A percentile compares a stretch with the other conserved stretches of the same genome.
These are phyloP conservation scores for Mixia osmundae DNA, from an alignment of 1,284 basidiomycete genomes.

Conservation along the genomic window DNA sequence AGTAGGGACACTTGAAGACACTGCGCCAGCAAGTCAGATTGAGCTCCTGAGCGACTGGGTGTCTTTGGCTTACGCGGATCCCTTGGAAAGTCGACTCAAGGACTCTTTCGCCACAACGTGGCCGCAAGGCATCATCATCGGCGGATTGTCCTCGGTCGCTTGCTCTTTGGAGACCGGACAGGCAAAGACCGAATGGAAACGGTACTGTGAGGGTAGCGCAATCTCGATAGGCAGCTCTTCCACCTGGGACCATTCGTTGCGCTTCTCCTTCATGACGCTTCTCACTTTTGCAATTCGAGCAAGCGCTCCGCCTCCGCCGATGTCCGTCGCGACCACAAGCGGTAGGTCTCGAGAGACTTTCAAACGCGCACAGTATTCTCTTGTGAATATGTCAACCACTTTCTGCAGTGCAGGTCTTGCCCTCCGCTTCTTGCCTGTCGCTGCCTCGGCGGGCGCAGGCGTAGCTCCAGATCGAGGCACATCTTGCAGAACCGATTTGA, in stretches of 20 bases:
- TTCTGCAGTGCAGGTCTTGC: no score
- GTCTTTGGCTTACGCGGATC: conserved; percentile 39
- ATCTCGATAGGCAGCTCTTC: conserved; percentile 40
- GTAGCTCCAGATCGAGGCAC: not conserved
- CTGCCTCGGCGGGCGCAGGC: no score
- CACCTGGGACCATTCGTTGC: conserved; percentile 24
- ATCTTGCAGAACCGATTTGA: conserved; percentile 1
- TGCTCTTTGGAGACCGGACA: conserved; percentile 97
- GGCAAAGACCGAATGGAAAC: conserved; percentile 90
- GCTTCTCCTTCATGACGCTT: conserved; percentile 23
- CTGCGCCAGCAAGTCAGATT: conserved; percentile 24
- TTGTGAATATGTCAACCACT: conserved; percentile 7
- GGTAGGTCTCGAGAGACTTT: conserved; percentile 17
- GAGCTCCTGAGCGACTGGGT: not conserved
- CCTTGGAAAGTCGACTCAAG: conserved; percentile 59
- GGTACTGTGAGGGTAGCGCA: conserved; percentile 45
- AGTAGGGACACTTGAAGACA: conserved; percentile 70
- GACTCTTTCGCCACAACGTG: conserved; percentile 83
- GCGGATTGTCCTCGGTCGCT: conserved; percentile 63
- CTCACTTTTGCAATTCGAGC: conserved; percentile 23
- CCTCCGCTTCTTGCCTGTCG: no score
- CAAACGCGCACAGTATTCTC: conserved; percentile 8
- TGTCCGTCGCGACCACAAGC: conserved; percentile 22
- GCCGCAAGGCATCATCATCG: conserved; percentile 91
- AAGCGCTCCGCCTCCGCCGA: conserved; percentile 23